Evolutionary conservation across 768 basidiomycete genomes (phyloP), one percentile per base, ranked within the genome.

Genomic region (Agrocybe pediades): DNA sequence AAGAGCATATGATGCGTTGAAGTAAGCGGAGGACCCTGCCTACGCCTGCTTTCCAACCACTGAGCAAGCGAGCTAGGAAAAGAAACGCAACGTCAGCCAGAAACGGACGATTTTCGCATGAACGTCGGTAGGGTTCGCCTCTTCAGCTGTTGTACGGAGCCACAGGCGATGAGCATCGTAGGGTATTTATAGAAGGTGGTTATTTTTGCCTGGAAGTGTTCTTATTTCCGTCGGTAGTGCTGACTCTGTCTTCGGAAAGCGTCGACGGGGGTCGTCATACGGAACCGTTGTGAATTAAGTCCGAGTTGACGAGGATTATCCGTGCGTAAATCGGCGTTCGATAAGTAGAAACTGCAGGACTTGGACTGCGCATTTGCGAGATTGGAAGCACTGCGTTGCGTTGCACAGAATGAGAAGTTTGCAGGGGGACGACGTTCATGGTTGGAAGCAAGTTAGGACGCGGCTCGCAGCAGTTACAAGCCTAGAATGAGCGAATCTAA

Each of bases 101-200:
- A 49, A 41, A 50, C 63, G 68, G 68, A 20, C 56, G 59, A 63
- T 66, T 60, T 61, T 70, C 68, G 68, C 68, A 54, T 57, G 63
- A 70, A 66, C 62, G 51, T 70, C 68, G 68, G 68, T 53, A 25
- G 7, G 17, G 21, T 16, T 20, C 26, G 17, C 19, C 41, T 41
- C 53, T 30, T 29, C 45, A n/a, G 5, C 21, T 9, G 17, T 27
- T 17, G n/a, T 5, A n/a, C 33, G 33, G 33, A 3, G n/a, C 33
- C n/a, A 36, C 20, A 26, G n/a, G 42, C 20, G 16, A 41, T 6
- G 41, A 40, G 36, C n/a, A 43, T 15, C 25, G 33, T 36, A 48
- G 23, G 41, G 36, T 27, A 53, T 44, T 48, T 25, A 52, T 51
- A 49, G 51, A 41, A 6, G 27, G 21, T 27, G 24, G n/a, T 36